Evolutionary conservation across 139 green algal genomes (phyloP), one percentile per base, ranked within the genome.

Genomic region (Chlorella sorokiniana): DNA sequence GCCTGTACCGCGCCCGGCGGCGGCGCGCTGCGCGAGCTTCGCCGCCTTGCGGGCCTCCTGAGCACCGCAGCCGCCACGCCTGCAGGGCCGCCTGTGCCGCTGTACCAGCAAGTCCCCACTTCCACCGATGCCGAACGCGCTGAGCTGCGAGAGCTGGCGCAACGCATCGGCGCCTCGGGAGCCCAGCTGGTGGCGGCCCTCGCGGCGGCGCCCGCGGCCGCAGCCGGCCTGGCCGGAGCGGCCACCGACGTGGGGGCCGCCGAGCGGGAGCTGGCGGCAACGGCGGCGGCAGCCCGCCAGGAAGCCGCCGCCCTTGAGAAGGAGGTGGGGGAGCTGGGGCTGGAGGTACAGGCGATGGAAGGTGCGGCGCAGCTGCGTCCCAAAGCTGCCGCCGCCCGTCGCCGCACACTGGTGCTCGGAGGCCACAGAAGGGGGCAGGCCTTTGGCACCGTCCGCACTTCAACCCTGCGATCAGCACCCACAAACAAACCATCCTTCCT

Each of bases 1-100:
- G 89, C 16, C 84, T 98, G 44, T 97, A 98, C 86, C 84, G 88
- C 31, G 93, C 93, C n/a, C 44, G 93, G 97, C 72, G 90, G 86
- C 16, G 40, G 84, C 8, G 92, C 94, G 33, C 93, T 95, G 4
- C 88, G 89, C 56, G 94, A 98, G 84, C 81, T 98, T 51, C 85
- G 94, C 1, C 96, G 95, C 62, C 79, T 97, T 16, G 94, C 94
- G 3, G 40, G 38, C 0, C n/a, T n/a, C 7, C 40, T 80, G 38
- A 38, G 54, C 40, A 2, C 14, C 11, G 74, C 74, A 16, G 56
- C 56, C 4, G 54, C 59, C 4, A 40, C 74, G 22, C 22, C 48
- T 59, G 14, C 48, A 11, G 48, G 14, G 14, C 48, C 48, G 11
- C 48, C 56, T 22, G n/a, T 16, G 18, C 22, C n/a, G 18, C 56